Percentiles rank a stretch among this genome's conserved stretches.
Evolutionary conservation across 257 asterid genomes (phyloP).

Genomic region (Parsonsia alboflavescens): DNA sequence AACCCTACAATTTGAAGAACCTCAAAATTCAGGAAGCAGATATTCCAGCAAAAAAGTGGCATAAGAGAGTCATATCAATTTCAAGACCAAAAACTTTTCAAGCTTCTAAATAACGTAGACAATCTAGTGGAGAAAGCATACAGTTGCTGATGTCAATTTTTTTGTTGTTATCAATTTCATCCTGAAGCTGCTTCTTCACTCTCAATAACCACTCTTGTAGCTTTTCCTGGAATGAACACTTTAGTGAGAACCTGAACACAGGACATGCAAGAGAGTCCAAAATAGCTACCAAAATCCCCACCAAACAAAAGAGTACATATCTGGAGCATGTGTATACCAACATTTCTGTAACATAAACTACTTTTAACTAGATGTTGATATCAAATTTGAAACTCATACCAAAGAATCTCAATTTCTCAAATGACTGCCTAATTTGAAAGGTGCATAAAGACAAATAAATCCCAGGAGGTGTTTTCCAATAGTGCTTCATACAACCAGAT

Average conservation of each 20-base stretch:
- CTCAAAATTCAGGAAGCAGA: not conserved
- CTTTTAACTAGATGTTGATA: not conserved
- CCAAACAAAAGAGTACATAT: too few species aligned
- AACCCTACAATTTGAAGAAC: not conserved
- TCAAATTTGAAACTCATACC: not conserved
- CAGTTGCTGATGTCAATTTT: conserved; percentile 56
- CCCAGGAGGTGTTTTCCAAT: not conserved
- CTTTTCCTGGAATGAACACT: conserved; percentile 56
- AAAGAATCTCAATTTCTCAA: not conserved
- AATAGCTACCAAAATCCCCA: not conserved
- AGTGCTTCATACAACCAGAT: not conserved
- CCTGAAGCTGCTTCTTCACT: conserved; percentile 60
- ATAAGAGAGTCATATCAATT: not conserved
- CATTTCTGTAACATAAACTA: not conserved
- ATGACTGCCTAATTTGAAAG: not conserved
- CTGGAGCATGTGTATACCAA: not conserved
- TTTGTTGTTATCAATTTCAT: conserved; percentile 43
- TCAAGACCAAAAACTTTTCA: not conserved
- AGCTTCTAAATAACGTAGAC: not conserved
- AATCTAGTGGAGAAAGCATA: conserved; percentile 30
- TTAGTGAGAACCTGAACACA: not conserved
- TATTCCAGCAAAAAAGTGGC: not conserved
- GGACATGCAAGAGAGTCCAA: not conserved
- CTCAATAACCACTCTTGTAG: conserved; percentile 73
- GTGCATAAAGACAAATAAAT: not conserved